Evolutionary conservation across 1,139 yeast genomes (phyloP).

Genomic region (Meyerozyma carpophila): DNA sequence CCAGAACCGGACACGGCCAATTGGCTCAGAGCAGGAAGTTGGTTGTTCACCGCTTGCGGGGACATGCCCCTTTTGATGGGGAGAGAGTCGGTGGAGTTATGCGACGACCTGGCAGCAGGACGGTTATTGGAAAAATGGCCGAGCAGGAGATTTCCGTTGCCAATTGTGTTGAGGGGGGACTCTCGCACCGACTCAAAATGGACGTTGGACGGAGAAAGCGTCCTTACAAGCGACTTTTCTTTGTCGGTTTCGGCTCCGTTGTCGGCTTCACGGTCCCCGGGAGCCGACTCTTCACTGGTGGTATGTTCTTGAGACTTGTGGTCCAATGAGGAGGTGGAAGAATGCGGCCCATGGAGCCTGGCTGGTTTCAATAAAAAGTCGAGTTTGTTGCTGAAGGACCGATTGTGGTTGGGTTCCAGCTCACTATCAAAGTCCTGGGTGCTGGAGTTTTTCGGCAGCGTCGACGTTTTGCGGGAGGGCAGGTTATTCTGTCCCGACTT

Average conservation of each 20-base stretch:
- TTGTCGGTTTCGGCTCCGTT: not conserved
- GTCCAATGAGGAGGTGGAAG: slow-evolving; percentile 1
- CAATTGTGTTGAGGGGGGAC: slow-evolving; percentile 58
- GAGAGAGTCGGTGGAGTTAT: slow-evolving; percentile 13
- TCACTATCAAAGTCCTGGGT: not conserved
- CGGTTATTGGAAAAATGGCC: slow-evolving; percentile 33
- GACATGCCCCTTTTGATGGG: slow-evolving; percentile 14
- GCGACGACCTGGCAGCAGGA: not conserved
- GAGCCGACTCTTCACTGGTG: slow-evolving; percentile 2
- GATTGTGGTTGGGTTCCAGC: not conserved
- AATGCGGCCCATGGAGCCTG: slow-evolving; percentile 8
- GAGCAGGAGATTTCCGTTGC: slow-evolving; percentile 65
- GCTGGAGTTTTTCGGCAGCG: not conserved
- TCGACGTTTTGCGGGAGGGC: not conserved
- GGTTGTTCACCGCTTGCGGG: slow-evolving; percentile 16
- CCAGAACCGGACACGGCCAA: slow-evolving; percentile 12
- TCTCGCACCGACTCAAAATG: slow-evolving; percentile 58
- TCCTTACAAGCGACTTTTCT: slow-evolving; percentile 3
- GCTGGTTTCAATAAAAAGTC: slow-evolving; percentile 16
- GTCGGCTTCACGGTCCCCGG: not conserved
- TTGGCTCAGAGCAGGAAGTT: slow-evolving; percentile 11
- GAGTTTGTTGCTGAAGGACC: slow-evolving; percentile 11
- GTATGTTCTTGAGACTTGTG: slow-evolving; percentile 4
- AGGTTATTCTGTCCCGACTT: not conserved
- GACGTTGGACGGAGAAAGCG: slow-evolving; percentile 19